Evolutionary conservation across 2,329 filamentous ascomycete species (phyloP).

Genomic region (Neofusicoccum ribis): DNA sequence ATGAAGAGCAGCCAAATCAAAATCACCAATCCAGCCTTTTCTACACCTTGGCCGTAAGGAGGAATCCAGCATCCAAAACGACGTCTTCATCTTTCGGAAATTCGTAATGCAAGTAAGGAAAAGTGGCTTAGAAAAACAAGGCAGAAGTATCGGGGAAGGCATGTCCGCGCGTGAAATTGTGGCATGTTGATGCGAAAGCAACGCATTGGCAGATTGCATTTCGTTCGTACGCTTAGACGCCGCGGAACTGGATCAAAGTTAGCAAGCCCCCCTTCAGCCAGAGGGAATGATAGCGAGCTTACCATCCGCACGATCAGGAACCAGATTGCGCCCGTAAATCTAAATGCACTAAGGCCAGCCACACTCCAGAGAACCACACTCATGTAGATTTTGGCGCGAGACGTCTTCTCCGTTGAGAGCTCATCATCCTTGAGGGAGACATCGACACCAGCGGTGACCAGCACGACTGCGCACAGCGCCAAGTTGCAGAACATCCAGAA

Average conservation of each 20-base stretch:
- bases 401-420: conserved; percentile 41
- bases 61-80: conserved; percentile 8
- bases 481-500: conserved; percentile 98
- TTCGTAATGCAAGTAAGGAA: not conserved
- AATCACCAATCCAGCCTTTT: not conserved
- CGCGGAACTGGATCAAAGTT: conserved; percentile 20
- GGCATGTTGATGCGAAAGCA: not conserved
- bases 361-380: conserved; percentile 86
- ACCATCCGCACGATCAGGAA: conserved; percentile 68
- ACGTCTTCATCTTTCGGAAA: not conserved
- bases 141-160: not conserved
- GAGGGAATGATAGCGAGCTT: conserved; percentile 19
- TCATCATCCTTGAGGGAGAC: conserved; percentile 39
- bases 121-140: not conserved
- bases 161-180: not conserved
- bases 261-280: conserved; percentile 25
- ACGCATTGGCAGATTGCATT: not conserved
- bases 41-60: conserved; percentile 10
- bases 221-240: conserved; percentile 12
- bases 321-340: conserved; percentile 86
- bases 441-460: conserved; percentile 82
- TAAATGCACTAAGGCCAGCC: conserved; percentile 77
- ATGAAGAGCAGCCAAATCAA: conserved; percentile 7
- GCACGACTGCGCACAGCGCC: conserved; percentile 78
- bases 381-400: conserved; percentile 79